Evolutionary conservation across 169 alveolate genomes (phyloP).

Genomic region (Plasmodium reichenowi): DNA sequence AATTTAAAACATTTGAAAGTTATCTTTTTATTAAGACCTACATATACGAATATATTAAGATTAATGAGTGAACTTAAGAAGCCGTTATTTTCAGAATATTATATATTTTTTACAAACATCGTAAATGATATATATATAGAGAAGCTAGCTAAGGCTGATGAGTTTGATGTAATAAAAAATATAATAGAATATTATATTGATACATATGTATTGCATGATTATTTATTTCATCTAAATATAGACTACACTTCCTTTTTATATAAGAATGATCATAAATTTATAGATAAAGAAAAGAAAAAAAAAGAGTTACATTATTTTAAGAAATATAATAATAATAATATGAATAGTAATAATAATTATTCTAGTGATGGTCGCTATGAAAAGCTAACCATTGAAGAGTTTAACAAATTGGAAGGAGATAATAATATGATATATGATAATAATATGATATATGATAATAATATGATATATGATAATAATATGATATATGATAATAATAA

Average conservation of each 20-base stretch:
- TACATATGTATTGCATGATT: conserved; percentile 87
- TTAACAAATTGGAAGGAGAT: conserved; percentile 9
- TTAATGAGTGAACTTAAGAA: conserved; percentile 89
- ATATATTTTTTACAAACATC: conserved; percentile 91
- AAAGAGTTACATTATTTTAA: conserved; percentile 14
- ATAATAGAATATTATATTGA: conserved; percentile 94
- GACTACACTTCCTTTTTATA: conserved; percentile 88
- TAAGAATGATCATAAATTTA: conserved; percentile 70
- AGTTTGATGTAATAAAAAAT: conserved; percentile 90
- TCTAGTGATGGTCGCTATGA: not conserved
- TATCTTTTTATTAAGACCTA: conserved; percentile 92
- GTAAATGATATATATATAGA: conserved; percentile 88
- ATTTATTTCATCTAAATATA: conserved; percentile 90
- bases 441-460: conserved; percentile 15
- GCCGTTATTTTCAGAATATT: conserved; percentile 91
- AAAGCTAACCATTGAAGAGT: conserved; percentile 31
- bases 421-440: conserved; percentile 33
- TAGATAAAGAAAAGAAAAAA: conserved; percentile 52
- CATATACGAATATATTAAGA: conserved; percentile 87
- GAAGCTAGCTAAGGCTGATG: conserved; percentile 94
- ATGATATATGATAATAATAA: not conserved
- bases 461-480: conserved; percentile 2
- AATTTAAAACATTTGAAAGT: conserved; percentile 93
- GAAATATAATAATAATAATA: not conserved
- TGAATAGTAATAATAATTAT: not conserved